phyloP scores from a whole-genome alignment of 1,284 basidiomycete species.

The Leccinum solheimii region DNA sequence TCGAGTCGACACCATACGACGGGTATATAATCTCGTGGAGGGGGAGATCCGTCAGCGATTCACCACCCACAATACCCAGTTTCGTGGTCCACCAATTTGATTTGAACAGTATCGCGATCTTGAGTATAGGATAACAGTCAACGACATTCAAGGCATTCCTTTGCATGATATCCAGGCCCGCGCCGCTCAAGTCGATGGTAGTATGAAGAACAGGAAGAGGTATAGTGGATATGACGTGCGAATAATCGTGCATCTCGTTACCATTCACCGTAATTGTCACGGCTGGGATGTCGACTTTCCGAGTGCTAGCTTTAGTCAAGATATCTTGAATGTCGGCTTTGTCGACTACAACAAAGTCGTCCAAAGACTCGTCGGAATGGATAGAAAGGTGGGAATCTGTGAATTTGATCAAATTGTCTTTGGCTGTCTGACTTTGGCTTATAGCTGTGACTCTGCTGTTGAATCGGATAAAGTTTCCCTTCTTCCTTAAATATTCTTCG shows the following conservation, averaged over 20 bases:
- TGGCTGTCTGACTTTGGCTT: background rate
- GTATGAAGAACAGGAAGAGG: background rate
- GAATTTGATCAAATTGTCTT: background rate
- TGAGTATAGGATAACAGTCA: background rate
- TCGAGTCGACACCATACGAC: slow-evolving; percentile 32
- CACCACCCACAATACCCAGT: slow-evolving; percentile 32
- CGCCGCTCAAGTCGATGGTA: background rate
- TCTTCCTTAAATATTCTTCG: background rate
- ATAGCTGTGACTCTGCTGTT: background rate
- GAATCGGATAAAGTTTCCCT: background rate
- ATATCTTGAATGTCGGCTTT: background rate
- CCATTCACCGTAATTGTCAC: background rate
- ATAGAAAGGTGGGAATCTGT: background rate
- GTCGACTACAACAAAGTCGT: background rate
- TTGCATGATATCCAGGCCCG: background rate
- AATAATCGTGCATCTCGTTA: background rate
- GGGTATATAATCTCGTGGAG: slow-evolving; percentile 32
- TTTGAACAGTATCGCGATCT: background rate
- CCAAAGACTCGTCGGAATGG: background rate
- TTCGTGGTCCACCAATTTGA: slow-evolving; percentile 37
- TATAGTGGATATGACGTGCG: background rate
- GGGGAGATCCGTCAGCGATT: background rate
- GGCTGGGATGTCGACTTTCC: background rate
- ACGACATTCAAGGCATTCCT: background rate
- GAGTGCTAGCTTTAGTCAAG: background rate